These are phyloP conservation scores for Acer campestre DNA, from an alignment of 345 rosid genomes.

Conservation along the genomic window DNA sequence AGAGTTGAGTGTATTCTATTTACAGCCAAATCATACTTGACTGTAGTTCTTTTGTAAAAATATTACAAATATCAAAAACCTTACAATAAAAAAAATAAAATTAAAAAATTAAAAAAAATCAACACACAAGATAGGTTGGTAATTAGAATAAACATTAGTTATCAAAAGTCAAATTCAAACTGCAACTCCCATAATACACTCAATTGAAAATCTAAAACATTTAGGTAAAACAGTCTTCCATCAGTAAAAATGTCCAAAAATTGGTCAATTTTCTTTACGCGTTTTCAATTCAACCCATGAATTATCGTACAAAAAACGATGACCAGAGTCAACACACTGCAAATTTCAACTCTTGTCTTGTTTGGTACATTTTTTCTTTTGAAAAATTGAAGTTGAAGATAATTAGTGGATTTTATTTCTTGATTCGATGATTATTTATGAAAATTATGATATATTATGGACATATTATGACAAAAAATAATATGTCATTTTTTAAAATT, in stretches of 20 bases:
- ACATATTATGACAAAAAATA: background rate
- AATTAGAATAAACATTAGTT: too few relatives aligned
- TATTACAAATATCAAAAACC: too few relatives aligned
- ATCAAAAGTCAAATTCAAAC: background rate
- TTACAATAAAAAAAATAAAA: too few relatives aligned
- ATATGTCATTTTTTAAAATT: too few relatives aligned
- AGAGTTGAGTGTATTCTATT: too few relatives aligned
- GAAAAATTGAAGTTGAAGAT: background rate
- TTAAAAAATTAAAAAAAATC: too few relatives aligned
- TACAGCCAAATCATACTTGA: too few relatives aligned
- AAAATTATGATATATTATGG: background rate
- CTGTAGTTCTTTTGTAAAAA: too few relatives aligned
- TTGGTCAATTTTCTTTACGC: background rate
- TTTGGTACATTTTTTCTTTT: background rate
- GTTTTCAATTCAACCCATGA: background rate
- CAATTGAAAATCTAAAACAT: background rate
- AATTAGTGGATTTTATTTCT: background rate
- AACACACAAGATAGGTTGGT: too few relatives aligned
- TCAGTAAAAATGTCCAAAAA: background rate
- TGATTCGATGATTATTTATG: background rate
- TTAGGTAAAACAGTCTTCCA: background rate
- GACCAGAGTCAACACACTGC: background rate
- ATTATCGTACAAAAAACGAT: background rate
- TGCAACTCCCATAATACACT: background rate
- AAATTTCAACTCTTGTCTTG: background rate